A percentile compares a stretch with the other conserved stretches of the same genome.
These are phyloP conservation scores for Priceomyces haplophilus DNA, from an alignment of 805 yeast genomes.

Conservation along the genomic window DNA sequence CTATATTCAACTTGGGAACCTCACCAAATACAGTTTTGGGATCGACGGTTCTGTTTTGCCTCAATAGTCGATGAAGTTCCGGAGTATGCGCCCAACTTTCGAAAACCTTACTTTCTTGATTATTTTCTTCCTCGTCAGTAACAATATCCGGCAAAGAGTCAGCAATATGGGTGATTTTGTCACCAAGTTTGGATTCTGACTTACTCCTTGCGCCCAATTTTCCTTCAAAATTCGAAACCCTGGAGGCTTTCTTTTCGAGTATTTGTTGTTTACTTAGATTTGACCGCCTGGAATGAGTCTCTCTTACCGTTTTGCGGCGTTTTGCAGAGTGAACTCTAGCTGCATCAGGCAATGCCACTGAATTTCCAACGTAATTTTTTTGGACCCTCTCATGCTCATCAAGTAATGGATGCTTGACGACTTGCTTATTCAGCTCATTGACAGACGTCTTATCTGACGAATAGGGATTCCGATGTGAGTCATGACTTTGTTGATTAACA, in stretches of 20 bases:
- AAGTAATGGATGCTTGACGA: neutral
- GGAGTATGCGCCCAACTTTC: constrained; percentile 41
- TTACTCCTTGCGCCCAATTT: constrained; percentile 2
- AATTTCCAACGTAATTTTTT: constrained; percentile 20
- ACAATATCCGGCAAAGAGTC: constrained; percentile 37
- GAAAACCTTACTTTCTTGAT: constrained; percentile 17
- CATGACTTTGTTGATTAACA: neutral
- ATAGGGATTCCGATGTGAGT: neutral
- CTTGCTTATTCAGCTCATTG: neutral
- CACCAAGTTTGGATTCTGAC: constrained; percentile 1
- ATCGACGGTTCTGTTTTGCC: constrained; percentile 41
- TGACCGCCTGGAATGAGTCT: neutral
- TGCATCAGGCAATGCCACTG: constrained; percentile 37
- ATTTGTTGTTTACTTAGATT: constrained; percentile 2
- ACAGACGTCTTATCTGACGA: neutral
- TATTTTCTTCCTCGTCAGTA: constrained; percentile 37
- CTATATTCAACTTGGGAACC: constrained; percentile 64
- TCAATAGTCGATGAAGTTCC: constrained; percentile 25
- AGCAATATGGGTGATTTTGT: constrained; percentile 16
- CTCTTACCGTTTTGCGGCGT: constrained; percentile 7
- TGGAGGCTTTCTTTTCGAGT: constrained; percentile 11
- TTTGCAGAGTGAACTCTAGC: constrained; percentile 21
- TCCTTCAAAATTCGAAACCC: constrained; percentile 7
- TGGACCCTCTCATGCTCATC: constrained; percentile 2
- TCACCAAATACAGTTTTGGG: constrained; percentile 75